A percentile compares a stretch with the other conserved stretches of the same genome.
Conservation (phyloP, 208 protist species). For the Trypanosoma cruzi region DNA sequence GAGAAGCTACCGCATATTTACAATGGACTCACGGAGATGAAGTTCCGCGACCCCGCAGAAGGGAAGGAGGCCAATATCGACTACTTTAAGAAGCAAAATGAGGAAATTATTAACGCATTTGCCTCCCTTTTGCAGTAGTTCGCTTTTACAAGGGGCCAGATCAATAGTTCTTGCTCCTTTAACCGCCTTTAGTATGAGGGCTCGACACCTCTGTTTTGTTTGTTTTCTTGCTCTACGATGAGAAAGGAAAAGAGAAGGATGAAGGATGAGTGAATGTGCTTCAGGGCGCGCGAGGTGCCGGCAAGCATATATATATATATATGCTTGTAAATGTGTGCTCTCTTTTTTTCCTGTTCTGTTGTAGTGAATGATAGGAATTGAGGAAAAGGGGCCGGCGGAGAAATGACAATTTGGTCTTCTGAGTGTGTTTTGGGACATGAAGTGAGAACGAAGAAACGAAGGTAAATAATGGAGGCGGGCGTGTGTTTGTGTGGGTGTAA, state of each 20-base stretch:
- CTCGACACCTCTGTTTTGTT: slow-evolving; percentile 20
- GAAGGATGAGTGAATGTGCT: not conserved
- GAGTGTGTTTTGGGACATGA: not conserved
- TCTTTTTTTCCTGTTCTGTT: not conserved
- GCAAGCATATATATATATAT: slow-evolving; percentile 26
- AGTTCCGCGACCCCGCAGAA: slow-evolving; percentile 90
- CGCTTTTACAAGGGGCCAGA: slow-evolving; percentile 2
- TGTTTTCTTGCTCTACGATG: slow-evolving; percentile 16
- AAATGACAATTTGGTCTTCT: not conserved
- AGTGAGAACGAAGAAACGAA: not conserved
- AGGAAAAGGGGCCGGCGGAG: not conserved
- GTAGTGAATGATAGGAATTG: slow-evolving; percentile 21
- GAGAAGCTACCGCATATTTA: slow-evolving; percentile 89
- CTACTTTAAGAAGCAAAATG: slow-evolving; percentile 91
- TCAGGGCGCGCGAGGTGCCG: not conserved
- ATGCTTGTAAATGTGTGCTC: slow-evolving; percentile 12
- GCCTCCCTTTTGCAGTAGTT: slow-evolving; percentile 73
- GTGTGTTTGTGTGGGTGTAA: not conserved
- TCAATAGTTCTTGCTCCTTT: not conserved
- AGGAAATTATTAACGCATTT: slow-evolving; percentile 87
- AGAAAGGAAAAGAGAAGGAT: not conserved
- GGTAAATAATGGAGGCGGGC: not conserved
- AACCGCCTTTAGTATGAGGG: too few relatives aligned
- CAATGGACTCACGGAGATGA: slow-evolving; percentile 91
- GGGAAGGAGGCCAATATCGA: slow-evolving; percentile 86